A percentile compares a stretch with the other conserved stretches of the same genome.
Evolutionary conservation across 2,329 filamentous ascomycete species (phyloP).

Genomic region (Delphinella strobiligena): DNA sequence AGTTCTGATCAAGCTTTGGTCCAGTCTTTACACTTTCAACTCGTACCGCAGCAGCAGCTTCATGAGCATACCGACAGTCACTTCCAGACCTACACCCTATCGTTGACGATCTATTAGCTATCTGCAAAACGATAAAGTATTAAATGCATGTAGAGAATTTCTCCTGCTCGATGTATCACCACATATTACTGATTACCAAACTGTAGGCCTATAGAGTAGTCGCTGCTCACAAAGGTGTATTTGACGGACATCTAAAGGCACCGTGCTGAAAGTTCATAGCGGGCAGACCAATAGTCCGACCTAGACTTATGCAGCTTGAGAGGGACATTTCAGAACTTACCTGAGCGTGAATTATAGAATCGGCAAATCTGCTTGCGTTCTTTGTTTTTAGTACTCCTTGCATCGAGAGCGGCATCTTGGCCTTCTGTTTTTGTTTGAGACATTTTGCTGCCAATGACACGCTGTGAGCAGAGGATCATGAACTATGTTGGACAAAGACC

Average conservation of each 20-base stretch:
- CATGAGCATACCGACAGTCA: conserved; percentile 39
- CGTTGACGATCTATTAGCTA: not conserved
- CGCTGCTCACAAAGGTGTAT: too few species aligned
- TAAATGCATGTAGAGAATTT: too few species aligned
- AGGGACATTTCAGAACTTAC: conserved; percentile 18
- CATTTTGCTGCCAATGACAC: conserved; percentile 16
- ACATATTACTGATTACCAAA: too few species aligned
- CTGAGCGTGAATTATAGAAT: conserved; percentile 27
- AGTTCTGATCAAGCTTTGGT: not conserved
- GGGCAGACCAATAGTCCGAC: too few species aligned
- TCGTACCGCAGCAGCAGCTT: conserved; percentile 14
- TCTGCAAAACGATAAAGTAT: too few species aligned
- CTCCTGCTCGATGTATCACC: too few species aligned
- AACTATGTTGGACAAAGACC: too few species aligned
- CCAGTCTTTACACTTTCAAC: not conserved
- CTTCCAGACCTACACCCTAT: conserved; percentile 41
- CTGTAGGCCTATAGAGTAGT: too few species aligned
- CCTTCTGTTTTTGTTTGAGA: too few species aligned
- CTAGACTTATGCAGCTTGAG: too few species aligned
- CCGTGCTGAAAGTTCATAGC: too few species aligned
- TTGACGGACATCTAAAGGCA: too few species aligned
- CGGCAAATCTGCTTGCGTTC: conserved; percentile 24
- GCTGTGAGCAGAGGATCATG: conserved; percentile 7
- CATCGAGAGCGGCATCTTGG: conserved; percentile 12
- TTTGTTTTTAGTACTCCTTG: conserved; percentile 3